Evolutionary conservation across 768 basidiomycete genomes (phyloP).

Genomic region (Tylopilus intermedius): DNA sequence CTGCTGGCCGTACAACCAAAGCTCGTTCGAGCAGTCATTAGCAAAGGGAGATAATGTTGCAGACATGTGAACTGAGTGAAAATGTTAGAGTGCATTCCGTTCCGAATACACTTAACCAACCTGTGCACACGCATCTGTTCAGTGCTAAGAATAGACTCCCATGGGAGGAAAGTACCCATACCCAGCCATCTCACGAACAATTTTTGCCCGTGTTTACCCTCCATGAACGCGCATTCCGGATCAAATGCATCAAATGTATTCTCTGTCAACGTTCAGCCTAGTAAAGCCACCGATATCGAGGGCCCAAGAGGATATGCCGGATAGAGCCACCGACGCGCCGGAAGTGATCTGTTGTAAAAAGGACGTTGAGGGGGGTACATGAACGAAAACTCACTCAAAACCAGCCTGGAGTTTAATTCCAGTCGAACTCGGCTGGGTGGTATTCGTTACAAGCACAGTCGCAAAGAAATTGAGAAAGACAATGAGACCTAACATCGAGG

Average conservation of each 20-base stretch:
- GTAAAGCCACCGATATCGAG: not conserved
- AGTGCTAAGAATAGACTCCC: not conserved
- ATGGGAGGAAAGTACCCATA: not conserved
- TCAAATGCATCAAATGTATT: not conserved
- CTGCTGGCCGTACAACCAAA: not conserved
- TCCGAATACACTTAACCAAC: not conserved
- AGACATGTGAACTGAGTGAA: not conserved
- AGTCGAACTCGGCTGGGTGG: conserved; percentile 4
- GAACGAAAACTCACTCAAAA: conserved; percentile 28
- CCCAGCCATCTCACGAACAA: not conserved
- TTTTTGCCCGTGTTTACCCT: not conserved
- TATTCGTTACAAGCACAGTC: not conserved
- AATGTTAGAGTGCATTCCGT: not conserved
- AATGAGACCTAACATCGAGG: not conserved
- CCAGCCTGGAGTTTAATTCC: conserved; percentile 35
- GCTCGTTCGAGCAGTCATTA: not conserved
- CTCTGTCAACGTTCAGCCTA: not conserved
- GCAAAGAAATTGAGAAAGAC: conserved; percentile 2
- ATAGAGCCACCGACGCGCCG: not conserved
- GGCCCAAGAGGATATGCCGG: not conserved
- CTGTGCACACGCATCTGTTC: not conserved
- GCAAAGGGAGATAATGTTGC: not conserved
- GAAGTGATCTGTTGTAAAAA: not conserved
- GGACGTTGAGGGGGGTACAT: not conserved
- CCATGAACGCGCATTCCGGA: not conserved